Evolutionary conservation across 2,329 filamentous ascomycete genomes (phyloP), one percentile per base, ranked within the genome.

Genomic region (Aspergillus fumigatus): DNA sequence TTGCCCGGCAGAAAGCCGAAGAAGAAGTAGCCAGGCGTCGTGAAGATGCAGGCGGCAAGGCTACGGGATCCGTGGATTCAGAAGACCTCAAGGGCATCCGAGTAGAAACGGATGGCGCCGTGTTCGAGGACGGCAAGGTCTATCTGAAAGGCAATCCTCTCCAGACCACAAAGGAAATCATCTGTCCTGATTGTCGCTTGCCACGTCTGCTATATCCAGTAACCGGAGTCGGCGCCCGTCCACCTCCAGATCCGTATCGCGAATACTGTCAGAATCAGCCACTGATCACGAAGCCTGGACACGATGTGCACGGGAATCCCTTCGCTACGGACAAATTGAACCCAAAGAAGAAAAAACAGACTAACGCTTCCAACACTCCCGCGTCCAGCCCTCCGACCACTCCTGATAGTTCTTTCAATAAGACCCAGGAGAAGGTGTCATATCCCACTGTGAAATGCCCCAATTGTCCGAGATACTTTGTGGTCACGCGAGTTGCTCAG

Each of bases 261-360:
- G 78, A 82, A 63, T 87, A 86, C 70, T 87, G 84, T 71, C 80
- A 81, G 65, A 79, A 81, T 50, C 81, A 82, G 56, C 84, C 84
- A 4, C 81, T 83, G 75, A 80, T 84, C 48, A 79, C 78, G 55
- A 73, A 80, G 58, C 77, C 80, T 14, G 83, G 83, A 40, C 81
- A 85, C 66, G 84, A 87, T 64, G 83, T 86, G 52, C 85, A 86
- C 66, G 84, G 83, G 59, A 85, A 76, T 53, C 69, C 70, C 19
- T 77, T 76, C 55, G 72, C 74, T 5, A 75, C 67, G 0, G 48
- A 70, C 10, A 79, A 73, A 55, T 63, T 77, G 9, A 83, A 77
- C 55, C 81, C 82, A 1, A 81, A 75, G 65, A 73, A 72, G 32
- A 65, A 72, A 23, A 78, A 77, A 47, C 70, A 73, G 43, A 55